phyloP scores from a whole-genome alignment of 1,284 basidiomycete genomes.

The Athelia sp. region DNA sequence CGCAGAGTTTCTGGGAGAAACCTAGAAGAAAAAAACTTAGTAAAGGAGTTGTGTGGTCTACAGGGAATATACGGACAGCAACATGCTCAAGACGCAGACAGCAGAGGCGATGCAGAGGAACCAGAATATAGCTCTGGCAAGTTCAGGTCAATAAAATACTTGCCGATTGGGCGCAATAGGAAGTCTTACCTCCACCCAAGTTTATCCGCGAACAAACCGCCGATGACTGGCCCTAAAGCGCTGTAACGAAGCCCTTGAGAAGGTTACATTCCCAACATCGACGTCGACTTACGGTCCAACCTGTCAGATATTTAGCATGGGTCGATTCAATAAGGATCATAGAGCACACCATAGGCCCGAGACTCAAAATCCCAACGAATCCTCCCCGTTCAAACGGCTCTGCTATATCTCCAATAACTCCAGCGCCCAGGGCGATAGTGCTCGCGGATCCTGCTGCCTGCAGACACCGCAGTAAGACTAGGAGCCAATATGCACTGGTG shows the following conservation, averaged over 20 bases:
- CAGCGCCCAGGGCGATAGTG: constrained; percentile 53
- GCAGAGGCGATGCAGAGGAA: constrained; percentile 63
- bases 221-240: constrained; percentile 43
- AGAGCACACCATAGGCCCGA: constrained; percentile 36
- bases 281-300: constrained; percentile 37
- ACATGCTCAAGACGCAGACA: constrained; percentile 45
- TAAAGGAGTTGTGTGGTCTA: neutral
- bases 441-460: constrained; percentile 59
- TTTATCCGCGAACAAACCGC: constrained; percentile 50
- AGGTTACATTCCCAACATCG: too few relatives aligned
- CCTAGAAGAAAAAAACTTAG: constrained; percentile 23
- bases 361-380: constrained; percentile 42
- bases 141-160: too few relatives aligned
- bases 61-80: constrained; percentile 42
- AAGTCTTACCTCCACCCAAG: constrained; percentile 71
- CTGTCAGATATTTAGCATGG: constrained; percentile 19
- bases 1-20: constrained; percentile 63
- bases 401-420: constrained; percentile 55
- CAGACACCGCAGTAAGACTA: constrained; percentile 57
- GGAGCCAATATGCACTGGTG: constrained; percentile 52
- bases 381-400: constrained; percentile 48
- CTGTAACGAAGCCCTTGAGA: too few relatives aligned
- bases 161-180: too few relatives aligned
- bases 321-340: neutral
- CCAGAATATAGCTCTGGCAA: constrained; percentile 72